Conservation (phyloP, 805 yeast genomes). For the Starmera pachycereana region DNA sequence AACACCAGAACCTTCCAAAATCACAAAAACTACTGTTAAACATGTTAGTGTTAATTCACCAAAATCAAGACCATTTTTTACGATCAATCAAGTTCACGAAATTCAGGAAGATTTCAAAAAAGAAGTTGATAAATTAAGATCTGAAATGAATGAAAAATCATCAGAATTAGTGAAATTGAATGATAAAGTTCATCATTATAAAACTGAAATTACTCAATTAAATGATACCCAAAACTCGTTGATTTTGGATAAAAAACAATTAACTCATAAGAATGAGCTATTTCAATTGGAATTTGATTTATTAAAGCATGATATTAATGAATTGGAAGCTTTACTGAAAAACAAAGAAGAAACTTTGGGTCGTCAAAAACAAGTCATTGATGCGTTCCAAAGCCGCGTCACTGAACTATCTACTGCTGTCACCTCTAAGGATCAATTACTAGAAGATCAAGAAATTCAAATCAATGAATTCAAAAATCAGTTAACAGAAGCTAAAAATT, state of each 20-base stretch:
- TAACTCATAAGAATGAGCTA: conserved; percentile 10
- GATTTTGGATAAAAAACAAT: conserved; percentile 10
- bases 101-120: conserved; percentile 16
- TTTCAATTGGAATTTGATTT: conserved; percentile 12
- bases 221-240: conserved; percentile 12
- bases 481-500: conserved; percentile 9
- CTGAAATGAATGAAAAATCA: conserved; percentile 11
- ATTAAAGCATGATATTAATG: conserved; percentile 10
- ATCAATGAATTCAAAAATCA: neutral
- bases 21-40: neutral
- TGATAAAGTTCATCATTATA: conserved; percentile 5
- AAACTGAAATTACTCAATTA: conserved; percentile 10
- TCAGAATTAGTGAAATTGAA: conserved; percentile 7
- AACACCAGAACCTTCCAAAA: neutral
- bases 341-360: conserved; percentile 7
- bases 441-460: neutral
- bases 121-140: conserved; percentile 13
- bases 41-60: conserved; percentile 8
- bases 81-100: conserved; percentile 18
- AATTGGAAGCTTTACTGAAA: conserved; percentile 6
- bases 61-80: conserved; percentile 17
- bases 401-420: conserved; percentile 2
- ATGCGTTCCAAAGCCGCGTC: conserved; percentile 14
- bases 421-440: conserved; percentile 10
- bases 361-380: conserved; percentile 9